Evolutionary conservation across 2,329 filamentous ascomycete genomes (phyloP), one percentile per base, ranked within the genome.

Genomic region (Nemania serpens): DNA sequence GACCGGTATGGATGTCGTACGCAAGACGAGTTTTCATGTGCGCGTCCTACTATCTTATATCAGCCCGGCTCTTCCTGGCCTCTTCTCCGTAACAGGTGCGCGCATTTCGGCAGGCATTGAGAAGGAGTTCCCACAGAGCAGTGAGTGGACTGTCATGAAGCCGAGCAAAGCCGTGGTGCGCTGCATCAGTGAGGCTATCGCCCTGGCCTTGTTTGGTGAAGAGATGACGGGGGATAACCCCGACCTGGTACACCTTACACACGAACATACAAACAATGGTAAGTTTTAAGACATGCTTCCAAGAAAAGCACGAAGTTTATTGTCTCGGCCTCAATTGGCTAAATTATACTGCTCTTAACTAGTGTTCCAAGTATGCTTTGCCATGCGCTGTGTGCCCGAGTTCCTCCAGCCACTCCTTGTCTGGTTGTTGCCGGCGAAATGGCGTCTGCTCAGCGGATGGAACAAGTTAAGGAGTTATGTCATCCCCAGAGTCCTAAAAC

Each of bases 351-450:
- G 25, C 25, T 29, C 3, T 29, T 7, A 29, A 29, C 39, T 10
- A 59, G 52, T 57, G 15, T 59, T 63, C 20, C 22, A 7, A 15
- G 36, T 54, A 20, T 47, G 22, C 15, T 54, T 64, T 6, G 22
- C 29, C 5, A 56, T 62, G 55, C 43, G 62, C 9, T 33, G 5
- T 17, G 10, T 62, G 11, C 62, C 59, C 1, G 2, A 20, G 1
- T 17, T 39, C 17, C 48, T 64, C 6, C 59, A 64, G 6, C 49
- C 59, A 29, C 11, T 57, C 5, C 25, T 59, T 36, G 62, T 59
- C 6, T 64, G 62, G 62, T 33, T 59, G 10, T 55, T 62, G 12
- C 59, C 62, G 15, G 47, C 48, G 7, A 62, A 62, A 42, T 59
- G 59, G 62, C 34, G 42, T 1, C 22, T 62, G 51, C 15, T 25